A percentile compares a stretch with the other conserved stretches of the same genome.
These are phyloP conservation scores for Melaleuca quinquenervia DNA, from an alignment of 345 rosid species.

Conservation along the genomic window DNA sequence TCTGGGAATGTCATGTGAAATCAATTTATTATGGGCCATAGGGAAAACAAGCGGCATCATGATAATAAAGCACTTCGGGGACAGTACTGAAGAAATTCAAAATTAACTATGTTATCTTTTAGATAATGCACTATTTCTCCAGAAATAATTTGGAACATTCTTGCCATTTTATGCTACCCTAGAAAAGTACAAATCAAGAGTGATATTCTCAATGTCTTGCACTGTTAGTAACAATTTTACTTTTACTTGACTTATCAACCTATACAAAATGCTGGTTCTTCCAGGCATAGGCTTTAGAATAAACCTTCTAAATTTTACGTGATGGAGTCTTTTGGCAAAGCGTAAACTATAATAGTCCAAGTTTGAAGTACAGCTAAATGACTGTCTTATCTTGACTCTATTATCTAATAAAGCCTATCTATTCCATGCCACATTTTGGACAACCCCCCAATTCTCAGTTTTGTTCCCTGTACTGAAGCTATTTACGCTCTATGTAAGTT, in stretches of 20 bases:
- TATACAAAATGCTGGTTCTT: neutral
- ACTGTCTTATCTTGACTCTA: neutral
- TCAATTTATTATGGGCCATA: neutral
- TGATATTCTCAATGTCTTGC: neutral
- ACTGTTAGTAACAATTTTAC: neutral
- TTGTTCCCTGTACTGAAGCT: neutral
- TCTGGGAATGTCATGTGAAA: neutral
- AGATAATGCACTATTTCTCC: neutral
- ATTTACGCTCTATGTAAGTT: neutral
- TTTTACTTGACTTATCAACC: neutral
- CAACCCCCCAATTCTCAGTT: neutral
- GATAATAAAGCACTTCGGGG: neutral
- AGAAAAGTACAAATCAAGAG: neutral
- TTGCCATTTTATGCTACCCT: neutral
- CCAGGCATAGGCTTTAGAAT: neutral
- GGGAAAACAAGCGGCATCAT: neutral
- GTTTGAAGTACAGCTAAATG: neutral
- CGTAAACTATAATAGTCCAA: neutral
- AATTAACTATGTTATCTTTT: neutral
- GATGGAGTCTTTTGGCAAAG: neutral
- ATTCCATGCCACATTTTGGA: neutral
- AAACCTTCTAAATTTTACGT: neutral
- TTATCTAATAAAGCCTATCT: neutral
- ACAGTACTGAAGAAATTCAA: neutral
- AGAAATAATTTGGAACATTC: neutral